A percentile compares a stretch with the other conserved stretches of the same genome.
Evolutionary conservation across 2,329 filamentous ascomycete species (phyloP).

Genomic region (Penicillium verrucosum): DNA sequence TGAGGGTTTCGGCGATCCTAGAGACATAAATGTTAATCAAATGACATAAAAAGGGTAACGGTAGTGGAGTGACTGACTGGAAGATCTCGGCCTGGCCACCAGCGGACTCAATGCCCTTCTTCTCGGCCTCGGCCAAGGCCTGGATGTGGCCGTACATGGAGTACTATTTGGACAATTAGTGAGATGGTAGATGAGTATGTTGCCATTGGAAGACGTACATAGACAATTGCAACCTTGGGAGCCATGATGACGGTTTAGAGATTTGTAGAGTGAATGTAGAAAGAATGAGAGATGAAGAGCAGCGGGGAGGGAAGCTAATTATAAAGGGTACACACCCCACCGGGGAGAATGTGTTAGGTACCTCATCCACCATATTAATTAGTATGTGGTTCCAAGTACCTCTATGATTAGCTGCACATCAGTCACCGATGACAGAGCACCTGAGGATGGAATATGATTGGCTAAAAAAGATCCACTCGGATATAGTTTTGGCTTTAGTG

Average conservation of each 20-base stretch:
- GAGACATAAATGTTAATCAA: slow-evolving; percentile 6
- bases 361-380: not conserved
- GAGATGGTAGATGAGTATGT: slow-evolving; percentile 9
- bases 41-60: not conserved
- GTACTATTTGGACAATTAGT: slow-evolving; percentile 57
- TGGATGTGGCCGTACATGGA: slow-evolving; percentile 91
- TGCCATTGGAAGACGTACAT: slow-evolving; percentile 54
- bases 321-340: slow-evolving; percentile 6
- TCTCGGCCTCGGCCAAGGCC: slow-evolving; percentile 81
- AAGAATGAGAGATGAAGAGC: not conserved
- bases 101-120: slow-evolving; percentile 81
- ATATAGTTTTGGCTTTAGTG: slow-evolving; percentile 19
- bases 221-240: slow-evolving; percentile 88
- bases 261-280: slow-evolving; percentile 1
- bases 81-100: slow-evolving; percentile 78
- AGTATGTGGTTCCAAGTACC: slow-evolving; percentile 4
- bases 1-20: slow-evolving; percentile 79
- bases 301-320: slow-evolving; percentile 11
- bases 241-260: slow-evolving; percentile 61
- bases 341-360: not conserved
- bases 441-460: slow-evolving; percentile 9
- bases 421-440: slow-evolving; percentile 30
- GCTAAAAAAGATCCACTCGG: slow-evolving; percentile 11
- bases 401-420: slow-evolving; percentile 18
- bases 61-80: slow-evolving; percentile 56